These are phyloP conservation scores for Aspergillus pseudotamarii DNA, from an alignment of 2,329 filamentous ascomycete genomes.

Conservation along the genomic window DNA sequence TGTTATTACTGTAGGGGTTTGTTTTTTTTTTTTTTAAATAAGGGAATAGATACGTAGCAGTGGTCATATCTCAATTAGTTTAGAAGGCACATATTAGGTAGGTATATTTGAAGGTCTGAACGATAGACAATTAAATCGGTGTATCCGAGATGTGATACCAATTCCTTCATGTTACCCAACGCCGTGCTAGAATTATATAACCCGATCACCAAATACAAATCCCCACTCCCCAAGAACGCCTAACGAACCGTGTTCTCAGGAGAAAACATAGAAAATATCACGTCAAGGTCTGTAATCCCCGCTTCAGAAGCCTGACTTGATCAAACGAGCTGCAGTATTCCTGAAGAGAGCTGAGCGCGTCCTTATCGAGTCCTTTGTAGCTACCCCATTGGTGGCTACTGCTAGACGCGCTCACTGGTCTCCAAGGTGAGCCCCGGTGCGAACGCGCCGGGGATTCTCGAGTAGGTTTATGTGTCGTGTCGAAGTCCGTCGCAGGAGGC, in stretches of 20 bases:
- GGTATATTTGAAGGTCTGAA: not conserved
- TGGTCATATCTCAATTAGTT: not conserved
- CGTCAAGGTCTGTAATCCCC: not conserved
- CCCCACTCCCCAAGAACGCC: not conserved
- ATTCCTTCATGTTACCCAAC: too few relatives aligned
- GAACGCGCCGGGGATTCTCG: not conserved
- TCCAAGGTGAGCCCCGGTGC: not conserved
- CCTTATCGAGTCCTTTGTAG: not conserved
- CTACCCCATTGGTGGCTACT: not conserved
- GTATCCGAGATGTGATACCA: not conserved
- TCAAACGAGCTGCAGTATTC: conserved; percentile 5
- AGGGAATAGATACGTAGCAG: not conserved
- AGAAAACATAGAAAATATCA: not conserved
- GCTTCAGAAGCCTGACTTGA: not conserved
- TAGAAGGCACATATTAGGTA: not conserved
- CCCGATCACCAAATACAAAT: not conserved
- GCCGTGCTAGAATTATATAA: not conserved
- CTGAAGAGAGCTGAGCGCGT: not conserved
- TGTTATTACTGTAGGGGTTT: too few relatives aligned
- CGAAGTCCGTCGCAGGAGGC: not conserved
- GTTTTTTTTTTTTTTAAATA: too few relatives aligned
- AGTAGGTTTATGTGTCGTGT: not conserved
- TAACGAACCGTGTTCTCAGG: not conserved
- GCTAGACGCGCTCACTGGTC: not conserved
- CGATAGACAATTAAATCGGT: not conserved